Conservation (phyloP, 2,329 filamentous ascomycete species). For the Chlorencoelia australis region DNA sequence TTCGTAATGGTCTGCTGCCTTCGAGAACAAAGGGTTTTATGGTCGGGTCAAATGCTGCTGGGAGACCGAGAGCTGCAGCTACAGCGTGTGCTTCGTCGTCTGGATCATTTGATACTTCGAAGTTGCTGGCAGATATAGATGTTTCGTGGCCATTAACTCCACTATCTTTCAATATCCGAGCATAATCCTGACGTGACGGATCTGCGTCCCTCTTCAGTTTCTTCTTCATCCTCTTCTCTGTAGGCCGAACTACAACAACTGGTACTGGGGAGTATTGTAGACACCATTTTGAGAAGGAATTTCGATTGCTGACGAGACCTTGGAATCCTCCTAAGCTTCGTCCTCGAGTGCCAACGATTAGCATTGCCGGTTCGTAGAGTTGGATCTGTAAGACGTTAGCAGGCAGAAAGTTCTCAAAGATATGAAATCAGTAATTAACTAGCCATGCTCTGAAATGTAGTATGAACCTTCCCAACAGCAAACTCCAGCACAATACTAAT, state of each 20-base stretch:
- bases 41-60: constrained; percentile 53
- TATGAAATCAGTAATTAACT: constrained; percentile 14
- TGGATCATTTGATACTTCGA: constrained; percentile 27
- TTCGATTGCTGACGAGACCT: constrained; percentile 50
- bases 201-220: constrained; percentile 59
- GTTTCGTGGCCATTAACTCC: constrained; percentile 28
- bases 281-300: constrained; percentile 63
- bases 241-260: constrained; percentile 63
- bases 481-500: constrained; percentile 65
- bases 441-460: constrained; percentile 66
- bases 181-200: constrained; percentile 51
- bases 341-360: constrained; percentile 62
- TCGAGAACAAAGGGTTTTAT: constrained; percentile 43
- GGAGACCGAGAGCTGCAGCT: constrained; percentile 51
- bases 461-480: constrained; percentile 60
- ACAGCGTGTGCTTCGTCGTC: constrained; percentile 57
- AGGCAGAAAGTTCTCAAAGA: constrained; percentile 7
- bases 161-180: constrained; percentile 53
- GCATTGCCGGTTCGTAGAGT: constrained; percentile 62
- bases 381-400: constrained; percentile 43
- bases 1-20: constrained; percentile 11
- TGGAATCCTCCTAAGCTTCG: constrained; percentile 61
- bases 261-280: constrained; percentile 65
- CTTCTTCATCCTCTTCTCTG: constrained; percentile 60
- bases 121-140: constrained; percentile 15